phyloP scores from a whole-genome alignment of 1,284 basidiomycete species.

The Trichosporon inkin region DNA sequence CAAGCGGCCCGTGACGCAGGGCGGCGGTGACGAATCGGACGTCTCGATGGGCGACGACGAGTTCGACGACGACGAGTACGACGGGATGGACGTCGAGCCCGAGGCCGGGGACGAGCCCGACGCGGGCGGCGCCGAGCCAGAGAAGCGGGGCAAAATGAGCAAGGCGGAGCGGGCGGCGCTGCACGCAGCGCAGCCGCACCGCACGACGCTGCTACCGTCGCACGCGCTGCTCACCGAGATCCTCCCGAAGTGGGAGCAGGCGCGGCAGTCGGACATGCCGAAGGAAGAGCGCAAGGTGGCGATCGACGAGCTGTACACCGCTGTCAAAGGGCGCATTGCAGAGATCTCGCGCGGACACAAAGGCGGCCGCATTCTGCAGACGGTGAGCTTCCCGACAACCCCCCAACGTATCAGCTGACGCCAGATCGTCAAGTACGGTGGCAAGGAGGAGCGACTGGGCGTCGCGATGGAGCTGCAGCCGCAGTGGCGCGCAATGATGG shows the following conservation, averaged over 20 bases:
- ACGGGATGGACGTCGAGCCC: conserved; percentile 27
- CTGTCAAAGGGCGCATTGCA: conserved; percentile 70
- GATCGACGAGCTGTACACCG: conserved; percentile 64
- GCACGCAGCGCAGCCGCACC: conserved; percentile 49
- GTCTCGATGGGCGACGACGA: conserved; percentile 29
- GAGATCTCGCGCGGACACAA: conserved; percentile 86
- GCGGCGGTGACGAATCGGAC: conserved; percentile 38
- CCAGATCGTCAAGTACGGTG: conserved; percentile 70
- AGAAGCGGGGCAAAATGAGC: conserved; percentile 35
- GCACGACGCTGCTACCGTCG: conserved; percentile 72
- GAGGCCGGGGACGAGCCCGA: conserved; percentile 23
- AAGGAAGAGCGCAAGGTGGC: conserved; percentile 69
- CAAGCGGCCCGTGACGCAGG: conserved; percentile 39
- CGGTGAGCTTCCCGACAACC: conserved; percentile 48
- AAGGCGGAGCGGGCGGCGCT: conserved; percentile 44
- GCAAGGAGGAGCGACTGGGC: conserved; percentile 69
- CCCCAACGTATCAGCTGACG: background rate
- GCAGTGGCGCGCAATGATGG: conserved; percentile 67
- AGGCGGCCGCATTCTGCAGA: conserved; percentile 80
- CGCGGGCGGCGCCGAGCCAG: conserved; percentile 17
- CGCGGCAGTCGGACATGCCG: conserved; percentile 66
- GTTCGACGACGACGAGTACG: conserved; percentile 25
- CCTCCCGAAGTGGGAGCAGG: conserved; percentile 68
- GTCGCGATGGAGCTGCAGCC: conserved; percentile 77
- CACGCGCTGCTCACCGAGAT: conserved; percentile 68